phyloP scores from a whole-genome alignment of 768 basidiomycete genomes.

The Galerina sulciceps region DNA sequence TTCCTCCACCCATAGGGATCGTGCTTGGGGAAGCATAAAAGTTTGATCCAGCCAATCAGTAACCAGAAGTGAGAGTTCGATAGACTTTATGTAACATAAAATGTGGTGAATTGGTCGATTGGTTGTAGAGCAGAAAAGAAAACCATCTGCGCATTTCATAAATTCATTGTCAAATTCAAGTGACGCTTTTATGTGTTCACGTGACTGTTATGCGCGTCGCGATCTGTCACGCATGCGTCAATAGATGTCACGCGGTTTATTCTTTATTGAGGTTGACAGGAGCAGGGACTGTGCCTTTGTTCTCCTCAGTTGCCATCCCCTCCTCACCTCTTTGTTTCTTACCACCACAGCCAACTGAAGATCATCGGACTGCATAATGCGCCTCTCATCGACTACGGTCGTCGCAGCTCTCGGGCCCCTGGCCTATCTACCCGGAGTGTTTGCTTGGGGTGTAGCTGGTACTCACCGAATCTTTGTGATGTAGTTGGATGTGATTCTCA shows the following conservation, averaged over 20 bases:
- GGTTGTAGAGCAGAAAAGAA: no score
- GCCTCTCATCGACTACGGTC: slow-evolving; percentile 5
- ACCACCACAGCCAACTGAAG: neutral
- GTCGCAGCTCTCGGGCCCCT: slow-evolving; percentile 5
- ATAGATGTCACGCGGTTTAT: neutral
- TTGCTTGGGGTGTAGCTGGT: slow-evolving; percentile 50
- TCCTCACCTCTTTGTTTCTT: neutral
- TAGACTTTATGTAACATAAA: no score
- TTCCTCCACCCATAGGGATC: no score
- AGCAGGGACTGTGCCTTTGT: slow-evolving; percentile 1
- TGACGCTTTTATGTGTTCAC: neutral
- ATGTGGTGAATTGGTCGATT: no score
- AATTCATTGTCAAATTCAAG: no score
- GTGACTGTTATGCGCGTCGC: neutral
- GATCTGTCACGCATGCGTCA: neutral
- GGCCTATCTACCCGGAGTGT: slow-evolving; percentile 18
- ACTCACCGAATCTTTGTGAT: slow-evolving; percentile 5
- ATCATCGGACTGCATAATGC: slow-evolving; percentile 1
- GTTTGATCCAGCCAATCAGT: no score
- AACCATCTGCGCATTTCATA: no score
- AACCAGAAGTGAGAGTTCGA: no score
- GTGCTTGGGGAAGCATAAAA: no score
- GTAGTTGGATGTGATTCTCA: neutral
- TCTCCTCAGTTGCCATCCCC: neutral
- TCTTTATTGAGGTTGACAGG: neutral